Base-by-base conservation (phyloP, 208 protist genomes). In the Entamoeba invadens region DNA sequence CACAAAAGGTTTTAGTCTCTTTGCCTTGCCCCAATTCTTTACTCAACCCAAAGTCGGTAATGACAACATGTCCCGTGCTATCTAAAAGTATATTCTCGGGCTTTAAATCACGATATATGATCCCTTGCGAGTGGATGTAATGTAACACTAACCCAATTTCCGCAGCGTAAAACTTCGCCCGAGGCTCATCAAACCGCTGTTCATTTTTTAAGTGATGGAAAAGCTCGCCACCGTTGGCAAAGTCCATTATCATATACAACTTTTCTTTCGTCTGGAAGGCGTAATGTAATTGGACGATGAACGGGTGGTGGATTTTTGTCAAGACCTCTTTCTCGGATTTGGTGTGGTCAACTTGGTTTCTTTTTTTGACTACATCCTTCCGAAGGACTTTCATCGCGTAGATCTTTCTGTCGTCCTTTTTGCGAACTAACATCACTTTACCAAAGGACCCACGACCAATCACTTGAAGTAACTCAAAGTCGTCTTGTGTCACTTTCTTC, bases 331-430 rank as follows among this genome's bases (percentile, higher is more conserved):
- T 93, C 92, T 96, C 95, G 21, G 95, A 92, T 42, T 92, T 93
- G 12, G 95, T 95, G 45, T 96, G 96, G 0, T 95, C 35, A 4
- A 94, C n/a, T 46, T 97, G 93, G n/a, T 96, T 47, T 42, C 94
- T 93, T 42, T 96, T 92, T 1, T 96, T 93, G 21, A 97, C 91
- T 42, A 92, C 92, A 45, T 1, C 91, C 92, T 97, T 97, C 12
- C 94, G 93, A 0, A 97, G 45, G 0, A 96, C 94, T 42, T 97
- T 97, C 96, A 97, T 97, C 0, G 96, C 96, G 87, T 95, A 97
- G 38, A 97, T 95, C 14, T 92, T 31, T 6, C 95, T 94, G 6
- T 93, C 94, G 31, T 96, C 94, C 25, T 96, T 96, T 38, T 96
- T 95, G 35, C 94, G 18, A 18, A 97, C 96, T 91, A 96, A 93